phyloP scores from a whole-genome alignment of 164 flowering plant genomes.

The Dillenia suffruticosa region DNA sequence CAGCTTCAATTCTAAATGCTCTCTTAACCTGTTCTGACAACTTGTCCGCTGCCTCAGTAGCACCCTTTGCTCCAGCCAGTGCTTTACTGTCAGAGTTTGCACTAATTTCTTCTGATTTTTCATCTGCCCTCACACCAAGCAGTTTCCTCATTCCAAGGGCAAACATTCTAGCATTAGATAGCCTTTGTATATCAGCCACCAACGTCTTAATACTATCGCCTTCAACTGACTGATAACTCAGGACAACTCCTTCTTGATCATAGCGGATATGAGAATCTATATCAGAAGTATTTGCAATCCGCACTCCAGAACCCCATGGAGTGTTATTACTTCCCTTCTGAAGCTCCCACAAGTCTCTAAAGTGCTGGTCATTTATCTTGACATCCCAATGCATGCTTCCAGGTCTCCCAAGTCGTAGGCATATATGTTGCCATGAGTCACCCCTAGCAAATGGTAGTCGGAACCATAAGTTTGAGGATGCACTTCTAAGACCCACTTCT shows the following conservation, averaged over 20 bases:
- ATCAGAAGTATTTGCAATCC: conserved; percentile 91
- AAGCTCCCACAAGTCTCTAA: conserved; percentile 95
- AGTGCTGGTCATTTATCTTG: conserved; percentile 89
- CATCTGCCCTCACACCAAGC: conserved; percentile 82
- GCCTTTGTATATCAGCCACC: conserved; percentile 87
- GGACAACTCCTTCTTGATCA: conserved; percentile 89
- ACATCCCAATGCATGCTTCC: conserved; percentile 99
- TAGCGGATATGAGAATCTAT: conserved; percentile 89
- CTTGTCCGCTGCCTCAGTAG: conserved; percentile 49
- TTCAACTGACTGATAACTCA: conserved; percentile 80
- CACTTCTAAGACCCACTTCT: conserved; percentile 71
- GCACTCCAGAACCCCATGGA: conserved; percentile 90
- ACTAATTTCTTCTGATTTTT: conserved; percentile 55
- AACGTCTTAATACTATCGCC: conserved; percentile 78
- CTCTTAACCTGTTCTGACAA: conserved; percentile 73
- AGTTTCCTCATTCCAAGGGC: conserved; percentile 90
- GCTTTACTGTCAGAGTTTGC: conserved; percentile 44
- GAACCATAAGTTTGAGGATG: conserved; percentile 88
- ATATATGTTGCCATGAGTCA: conserved; percentile 80
- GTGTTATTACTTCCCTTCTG: conserved; percentile 69
- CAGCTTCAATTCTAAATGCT: conserved; percentile 91
- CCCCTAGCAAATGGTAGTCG: conserved; percentile 74
- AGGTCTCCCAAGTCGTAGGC: conserved; percentile 91
- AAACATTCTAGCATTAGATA: conserved; percentile 88
- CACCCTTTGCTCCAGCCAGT: conserved; percentile 36